Percentiles rank a stretch among this genome's conserved stretches.
Evolutionary conservation across 1,139 yeast species (phyloP).

Genomic region (Blastobotrys indianensis): DNA sequence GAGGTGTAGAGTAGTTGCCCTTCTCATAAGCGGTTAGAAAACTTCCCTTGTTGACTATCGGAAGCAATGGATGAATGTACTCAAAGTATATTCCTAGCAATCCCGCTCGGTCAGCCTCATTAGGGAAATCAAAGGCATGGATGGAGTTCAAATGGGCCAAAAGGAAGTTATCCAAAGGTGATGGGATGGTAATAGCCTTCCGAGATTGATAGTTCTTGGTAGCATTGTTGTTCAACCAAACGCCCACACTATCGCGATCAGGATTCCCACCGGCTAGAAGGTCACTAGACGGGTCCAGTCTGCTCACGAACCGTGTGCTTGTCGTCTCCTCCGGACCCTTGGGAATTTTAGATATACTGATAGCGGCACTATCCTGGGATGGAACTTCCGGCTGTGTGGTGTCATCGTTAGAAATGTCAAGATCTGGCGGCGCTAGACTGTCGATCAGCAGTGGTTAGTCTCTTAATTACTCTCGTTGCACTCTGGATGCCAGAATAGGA

Average conservation of each 20-base stretch:
- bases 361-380: constrained; percentile 15
- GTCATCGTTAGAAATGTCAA: constrained; percentile 2
- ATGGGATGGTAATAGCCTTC: constrained; percentile 14
- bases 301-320: constrained; percentile 15
- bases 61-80: constrained; percentile 54
- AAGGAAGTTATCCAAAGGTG: constrained; percentile 15
- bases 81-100: constrained; percentile 51
- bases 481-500: not conserved
- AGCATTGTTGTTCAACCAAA: constrained; percentile 16
- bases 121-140: constrained; percentile 51
- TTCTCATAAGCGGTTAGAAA: constrained; percentile 11
- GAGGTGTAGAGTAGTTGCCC: constrained; percentile 17
- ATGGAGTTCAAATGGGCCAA: constrained; percentile 18
- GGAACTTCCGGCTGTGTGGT: constrained; percentile 4
- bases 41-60: constrained; percentile 42
- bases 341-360: constrained; percentile 12
- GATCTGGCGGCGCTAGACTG: constrained; percentile 1
- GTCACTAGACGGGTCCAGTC: constrained; percentile 20
- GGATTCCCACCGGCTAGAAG: constrained; percentile 15
- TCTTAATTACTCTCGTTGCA: not conserved
- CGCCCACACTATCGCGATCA: constrained; percentile 20
- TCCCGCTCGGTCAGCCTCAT: constrained; percentile 44
- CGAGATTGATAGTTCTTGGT: not conserved
- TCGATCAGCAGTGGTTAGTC: not conserved
- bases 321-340: constrained; percentile 9